phyloP scores from a whole-genome alignment of 805 yeast genomes.

The Lipomyces spencermartinsiae region DNA sequence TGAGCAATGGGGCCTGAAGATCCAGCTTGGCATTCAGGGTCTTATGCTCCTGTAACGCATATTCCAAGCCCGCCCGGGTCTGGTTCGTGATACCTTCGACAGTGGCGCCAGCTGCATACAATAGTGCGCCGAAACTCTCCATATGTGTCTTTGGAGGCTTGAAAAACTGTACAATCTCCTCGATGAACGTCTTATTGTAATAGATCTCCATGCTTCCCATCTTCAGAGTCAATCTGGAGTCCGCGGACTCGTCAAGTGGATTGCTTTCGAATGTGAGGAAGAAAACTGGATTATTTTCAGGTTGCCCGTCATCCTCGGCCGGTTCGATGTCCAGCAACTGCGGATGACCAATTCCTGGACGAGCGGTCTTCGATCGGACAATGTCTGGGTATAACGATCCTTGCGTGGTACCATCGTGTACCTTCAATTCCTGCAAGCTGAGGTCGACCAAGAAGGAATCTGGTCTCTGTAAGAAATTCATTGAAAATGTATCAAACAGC shows the following conservation, averaged over 20 bases:
- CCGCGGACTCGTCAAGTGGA: slow-evolving; percentile 85
- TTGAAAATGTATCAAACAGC: slow-evolving; percentile 79
- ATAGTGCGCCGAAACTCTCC: slow-evolving; percentile 86
- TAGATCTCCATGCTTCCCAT: slow-evolving; percentile 87
- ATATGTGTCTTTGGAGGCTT: slow-evolving; percentile 83
- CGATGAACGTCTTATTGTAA: slow-evolving; percentile 84
- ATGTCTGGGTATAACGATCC: slow-evolving; percentile 82
- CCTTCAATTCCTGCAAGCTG: slow-evolving; percentile 77
- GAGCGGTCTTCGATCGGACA: slow-evolving; percentile 69
- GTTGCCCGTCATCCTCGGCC: slow-evolving; percentile 13
- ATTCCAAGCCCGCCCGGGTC: slow-evolving; percentile 89
- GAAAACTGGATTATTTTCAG: slow-evolving; percentile 67
- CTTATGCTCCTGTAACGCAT: slow-evolving; percentile 93
- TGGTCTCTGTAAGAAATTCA: slow-evolving; percentile 75
- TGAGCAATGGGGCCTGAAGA: slow-evolving; percentile 89
- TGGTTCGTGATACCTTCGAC: slow-evolving; percentile 89
- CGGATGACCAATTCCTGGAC: slow-evolving; percentile 14
- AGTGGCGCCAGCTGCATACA: slow-evolving; percentile 94
- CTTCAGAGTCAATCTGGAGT: slow-evolving; percentile 73
- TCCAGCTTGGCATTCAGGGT: slow-evolving; percentile 85
- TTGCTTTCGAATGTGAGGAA: slow-evolving; percentile 81
- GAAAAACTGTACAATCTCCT: slow-evolving; percentile 76
- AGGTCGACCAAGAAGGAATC: slow-evolving; percentile 76
- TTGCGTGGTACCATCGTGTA: slow-evolving; percentile 81
- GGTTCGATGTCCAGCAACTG: slow-evolving; percentile 24